A percentile compares a stretch with the other conserved stretches of the same genome.
Conservation (phyloP, 257 asterid species). For the Forsythia suspensa region DNA sequence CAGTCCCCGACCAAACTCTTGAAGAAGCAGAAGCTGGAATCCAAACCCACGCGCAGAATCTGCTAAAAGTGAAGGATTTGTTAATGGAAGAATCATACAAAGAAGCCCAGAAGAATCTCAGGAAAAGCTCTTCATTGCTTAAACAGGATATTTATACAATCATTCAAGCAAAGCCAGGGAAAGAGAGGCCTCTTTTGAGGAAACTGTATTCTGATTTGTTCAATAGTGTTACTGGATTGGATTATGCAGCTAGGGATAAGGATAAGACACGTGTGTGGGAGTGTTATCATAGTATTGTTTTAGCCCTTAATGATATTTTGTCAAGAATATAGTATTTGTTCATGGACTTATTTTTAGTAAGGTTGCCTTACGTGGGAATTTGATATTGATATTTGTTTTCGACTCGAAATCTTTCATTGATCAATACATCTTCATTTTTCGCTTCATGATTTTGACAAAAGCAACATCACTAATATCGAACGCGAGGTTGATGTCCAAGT, state of each 20-base stretch:
- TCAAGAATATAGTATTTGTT: constrained; percentile 25
- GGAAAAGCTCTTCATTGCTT: constrained; percentile 51
- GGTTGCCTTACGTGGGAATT: no score
- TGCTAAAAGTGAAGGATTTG: constrained; percentile 47
- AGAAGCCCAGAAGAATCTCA: constrained; percentile 56
- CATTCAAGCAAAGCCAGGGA: constrained; percentile 54
- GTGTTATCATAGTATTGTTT: constrained; percentile 36
- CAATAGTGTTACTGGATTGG: constrained; percentile 54
- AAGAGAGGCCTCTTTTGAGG: constrained; percentile 56
- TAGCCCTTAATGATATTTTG: constrained; percentile 47
- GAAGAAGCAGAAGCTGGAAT: constrained; percentile 60
- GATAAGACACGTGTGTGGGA: constrained; percentile 53
- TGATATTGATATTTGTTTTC: no score
- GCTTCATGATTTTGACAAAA: no score
- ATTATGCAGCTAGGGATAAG: constrained; percentile 76
- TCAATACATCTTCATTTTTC: no score
- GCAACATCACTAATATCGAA: no score
- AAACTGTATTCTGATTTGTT: constrained; percentile 48
- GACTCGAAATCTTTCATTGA: no score
- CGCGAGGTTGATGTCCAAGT: no score
- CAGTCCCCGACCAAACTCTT: constrained; percentile 64
- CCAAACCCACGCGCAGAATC: constrained; percentile 36
- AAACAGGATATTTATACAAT: constrained; percentile 75
- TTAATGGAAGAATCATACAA: constrained; percentile 52
- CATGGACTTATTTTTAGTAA: no score